A percentile compares a stretch with the other conserved stretches of the same genome.
These are phyloP conservation scores for Aspergillus nidulans DNA, from an alignment of 495 filamentous ascomycete species.

Conservation along the genomic window DNA sequence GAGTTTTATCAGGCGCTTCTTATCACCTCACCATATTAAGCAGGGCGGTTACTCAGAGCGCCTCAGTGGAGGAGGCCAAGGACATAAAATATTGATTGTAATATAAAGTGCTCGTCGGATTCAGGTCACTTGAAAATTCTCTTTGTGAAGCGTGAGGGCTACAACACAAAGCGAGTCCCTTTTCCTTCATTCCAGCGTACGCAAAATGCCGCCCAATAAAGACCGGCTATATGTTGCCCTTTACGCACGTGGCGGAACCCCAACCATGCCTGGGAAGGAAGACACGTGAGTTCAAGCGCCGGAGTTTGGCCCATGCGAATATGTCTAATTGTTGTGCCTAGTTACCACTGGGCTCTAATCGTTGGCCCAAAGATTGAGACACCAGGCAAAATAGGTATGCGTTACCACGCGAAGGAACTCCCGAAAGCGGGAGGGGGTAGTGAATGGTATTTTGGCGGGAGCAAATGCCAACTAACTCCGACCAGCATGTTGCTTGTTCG, in stretches of 20 bases:
- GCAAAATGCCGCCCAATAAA: conserved; percentile 25
- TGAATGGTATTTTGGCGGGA: conserved; percentile 34
- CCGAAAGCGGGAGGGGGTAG: conserved; percentile 6
- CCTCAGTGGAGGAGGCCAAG: no score
- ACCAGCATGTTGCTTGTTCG: conserved; percentile 40
- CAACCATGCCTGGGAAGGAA: conserved; percentile 27
- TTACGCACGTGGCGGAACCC: conserved; percentile 23
- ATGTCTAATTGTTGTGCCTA: conserved; percentile 9
- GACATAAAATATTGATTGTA: no score
- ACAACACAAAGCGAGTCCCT: no score
- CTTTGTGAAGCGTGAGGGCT: no score
- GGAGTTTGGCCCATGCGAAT: no score
- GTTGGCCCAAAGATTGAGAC: conserved; percentile 35
- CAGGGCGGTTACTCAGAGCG: no score
- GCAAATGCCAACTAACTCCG: conserved; percentile 16
- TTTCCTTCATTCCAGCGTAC: no score
- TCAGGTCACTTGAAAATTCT: no score
- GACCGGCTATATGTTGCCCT: conserved; percentile 33
- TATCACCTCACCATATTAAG: no score
- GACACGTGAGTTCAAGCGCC: conserved; percentile 19
- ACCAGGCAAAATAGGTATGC: conserved; percentile 19
- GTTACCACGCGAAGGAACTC: conserved; percentile 31
- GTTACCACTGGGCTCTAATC: conserved; percentile 40
- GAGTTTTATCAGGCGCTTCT: no score
- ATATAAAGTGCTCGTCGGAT: no score